Percentiles rank a stretch among this genome's conserved stretches.
Evolutionary conservation across 169 alveolate species (phyloP).

Genomic region (Cryptosporidium muris): DNA sequence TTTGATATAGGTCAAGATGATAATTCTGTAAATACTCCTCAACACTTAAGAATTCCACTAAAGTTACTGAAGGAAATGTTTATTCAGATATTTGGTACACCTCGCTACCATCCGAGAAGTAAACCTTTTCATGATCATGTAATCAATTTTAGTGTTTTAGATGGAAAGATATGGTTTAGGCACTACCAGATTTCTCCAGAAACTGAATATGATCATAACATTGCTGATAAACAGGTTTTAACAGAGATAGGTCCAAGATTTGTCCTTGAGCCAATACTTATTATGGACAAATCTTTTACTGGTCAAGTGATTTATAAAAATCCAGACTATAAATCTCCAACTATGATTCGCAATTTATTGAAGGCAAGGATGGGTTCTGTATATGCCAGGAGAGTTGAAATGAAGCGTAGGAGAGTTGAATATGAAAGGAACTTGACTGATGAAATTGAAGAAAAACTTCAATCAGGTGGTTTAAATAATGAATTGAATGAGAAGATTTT

Average conservation of each 20-base stretch:
- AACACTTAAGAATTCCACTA: constrained; percentile 50
- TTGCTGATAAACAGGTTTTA: constrained; percentile 83
- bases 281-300: constrained; percentile 85
- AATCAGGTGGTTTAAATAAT: too few relatives aligned
- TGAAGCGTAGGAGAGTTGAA: constrained; percentile 21
- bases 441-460: too few relatives aligned
- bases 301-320: constrained; percentile 85
- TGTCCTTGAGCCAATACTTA: constrained; percentile 87
- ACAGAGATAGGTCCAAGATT: constrained; percentile 94
- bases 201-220: constrained; percentile 78
- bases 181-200: constrained; percentile 88
- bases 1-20: constrained; percentile 74
- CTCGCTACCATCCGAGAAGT: constrained; percentile 95
- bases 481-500: too few relatives aligned
- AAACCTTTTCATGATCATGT: constrained; percentile 96
- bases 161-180: constrained; percentile 90
- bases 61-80: constrained; percentile 43
- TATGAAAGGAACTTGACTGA: not conserved
- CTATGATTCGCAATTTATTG: constrained; percentile 73
- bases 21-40: constrained; percentile 18
- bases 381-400: constrained; percentile 24
- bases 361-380: constrained; percentile 31
- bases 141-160: constrained; percentile 86
- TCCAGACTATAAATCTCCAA: constrained; percentile 81
- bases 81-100: constrained; percentile 89